Conservation (phyloP, 2,329 filamentous ascomycete genomes). For the Penicillium verrucosum region DNA sequence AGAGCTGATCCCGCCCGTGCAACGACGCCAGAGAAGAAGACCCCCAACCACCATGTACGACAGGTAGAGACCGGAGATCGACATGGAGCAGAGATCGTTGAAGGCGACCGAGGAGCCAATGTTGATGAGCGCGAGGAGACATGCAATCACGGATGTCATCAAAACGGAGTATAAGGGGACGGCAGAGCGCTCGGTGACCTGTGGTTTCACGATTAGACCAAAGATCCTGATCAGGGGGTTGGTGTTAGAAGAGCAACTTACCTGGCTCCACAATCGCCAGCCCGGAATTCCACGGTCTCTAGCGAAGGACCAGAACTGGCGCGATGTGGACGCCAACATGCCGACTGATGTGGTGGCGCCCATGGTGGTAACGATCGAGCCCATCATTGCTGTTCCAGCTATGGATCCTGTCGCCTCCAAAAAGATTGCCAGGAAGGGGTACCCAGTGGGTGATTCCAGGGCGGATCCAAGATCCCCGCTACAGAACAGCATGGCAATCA, state of each 20-base stretch:
- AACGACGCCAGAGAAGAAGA: constrained; percentile 30
- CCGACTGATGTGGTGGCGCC: constrained; percentile 33
- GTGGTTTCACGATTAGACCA: neutral
- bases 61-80: constrained; percentile 31
- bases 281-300: constrained; percentile 27
- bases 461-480: constrained; percentile 33
- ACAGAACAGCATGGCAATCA: constrained; percentile 41
- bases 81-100: constrained; percentile 35
- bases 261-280: constrained; percentile 29
- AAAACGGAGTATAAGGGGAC: constrained; percentile 28
- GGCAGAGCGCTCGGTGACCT: constrained; percentile 25
- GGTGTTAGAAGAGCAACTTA: constrained; percentile 5
- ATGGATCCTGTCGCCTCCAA: constrained; percentile 29
- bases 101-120: constrained; percentile 33
- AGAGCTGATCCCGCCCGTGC: constrained; percentile 20
- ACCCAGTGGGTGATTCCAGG: constrained; percentile 27
- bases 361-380: constrained; percentile 28
- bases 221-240: neutral
- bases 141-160: constrained; percentile 26
- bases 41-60: constrained; percentile 30
- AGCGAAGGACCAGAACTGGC: constrained; percentile 30
- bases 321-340: constrained; percentile 47
- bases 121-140: constrained; percentile 34
- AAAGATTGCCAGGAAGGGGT: constrained; percentile 38
- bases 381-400: constrained; percentile 26